Conservation (phyloP, 441 rosid species). For the Aquilaria agallochum region DNA sequence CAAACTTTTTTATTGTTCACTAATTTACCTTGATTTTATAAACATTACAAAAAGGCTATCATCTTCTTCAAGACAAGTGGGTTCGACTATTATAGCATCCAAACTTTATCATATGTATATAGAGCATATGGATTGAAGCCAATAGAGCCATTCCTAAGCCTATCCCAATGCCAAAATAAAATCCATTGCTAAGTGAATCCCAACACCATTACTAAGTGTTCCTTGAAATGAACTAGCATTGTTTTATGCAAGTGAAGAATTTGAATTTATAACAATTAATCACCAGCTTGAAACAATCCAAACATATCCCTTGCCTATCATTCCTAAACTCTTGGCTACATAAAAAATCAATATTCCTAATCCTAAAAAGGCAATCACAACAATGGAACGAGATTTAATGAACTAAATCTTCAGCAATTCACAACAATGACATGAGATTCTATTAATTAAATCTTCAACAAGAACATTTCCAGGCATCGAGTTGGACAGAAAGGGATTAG, state of each 20-base stretch:
- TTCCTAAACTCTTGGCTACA: slow-evolving; percentile 67
- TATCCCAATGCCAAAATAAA: slow-evolving; percentile 59
- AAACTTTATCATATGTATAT: slow-evolving; percentile 89
- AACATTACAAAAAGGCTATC: no score
- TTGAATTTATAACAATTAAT: slow-evolving; percentile 63
- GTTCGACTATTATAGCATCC: slow-evolving; percentile 29
- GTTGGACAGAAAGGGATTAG: no score
- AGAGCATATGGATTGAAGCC: slow-evolving; percentile 76
- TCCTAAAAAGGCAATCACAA: slow-evolving; percentile 43
- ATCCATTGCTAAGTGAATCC: slow-evolving; percentile 55
- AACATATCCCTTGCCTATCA: slow-evolving; percentile 81
- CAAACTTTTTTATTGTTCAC: no score
- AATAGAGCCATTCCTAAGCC: slow-evolving; percentile 43
- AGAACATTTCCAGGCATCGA: no score
- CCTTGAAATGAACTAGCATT: slow-evolving; percentile 43
- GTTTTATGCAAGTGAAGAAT: slow-evolving; percentile 28
- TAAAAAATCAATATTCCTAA: slow-evolving; percentile 60
- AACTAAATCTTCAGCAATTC: slow-evolving; percentile 54
- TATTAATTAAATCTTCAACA: no score
- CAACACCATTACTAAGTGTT: slow-evolving; percentile 50
- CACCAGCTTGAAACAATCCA: slow-evolving; percentile 92
- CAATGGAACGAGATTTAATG: slow-evolving; percentile 70
- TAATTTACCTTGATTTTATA: no score
- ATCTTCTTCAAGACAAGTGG: no score
- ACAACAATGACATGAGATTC: not conserved